phyloP scores from a whole-genome alignment of 352 stramenopile species.

The Blastocystis sp. region DNA sequence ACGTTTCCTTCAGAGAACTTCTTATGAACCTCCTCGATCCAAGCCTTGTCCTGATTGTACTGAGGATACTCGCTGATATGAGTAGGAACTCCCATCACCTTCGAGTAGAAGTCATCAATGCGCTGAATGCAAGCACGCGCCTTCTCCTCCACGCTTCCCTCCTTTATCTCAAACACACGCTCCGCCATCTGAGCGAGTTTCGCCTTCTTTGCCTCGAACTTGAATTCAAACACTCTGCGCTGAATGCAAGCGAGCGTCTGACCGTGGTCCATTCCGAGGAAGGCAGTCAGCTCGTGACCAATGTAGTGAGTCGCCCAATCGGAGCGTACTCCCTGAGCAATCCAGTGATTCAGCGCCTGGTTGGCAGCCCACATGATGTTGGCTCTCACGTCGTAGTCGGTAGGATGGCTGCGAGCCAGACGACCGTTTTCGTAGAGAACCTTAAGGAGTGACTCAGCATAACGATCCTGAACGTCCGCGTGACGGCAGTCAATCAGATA shows the following conservation, averaged over 20 bases:
- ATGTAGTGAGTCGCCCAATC: constrained; percentile 56
- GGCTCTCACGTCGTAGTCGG: constrained; percentile 2
- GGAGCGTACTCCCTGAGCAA: constrained; percentile 28
- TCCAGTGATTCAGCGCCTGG: constrained; percentile 53
- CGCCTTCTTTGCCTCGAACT: constrained; percentile 31
- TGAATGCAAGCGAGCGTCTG: constrained; percentile 54
- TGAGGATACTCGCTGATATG: constrained; percentile 38
- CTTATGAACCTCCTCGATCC: constrained; percentile 35
- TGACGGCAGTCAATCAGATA: constrained; percentile 19
- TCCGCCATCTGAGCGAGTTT: constrained; percentile 56
- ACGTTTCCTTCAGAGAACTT: neutral
- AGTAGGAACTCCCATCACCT: constrained; percentile 49
- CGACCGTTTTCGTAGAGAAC: constrained; percentile 38
- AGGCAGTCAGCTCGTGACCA: constrained; percentile 49
- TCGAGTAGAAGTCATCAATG: constrained; percentile 54
- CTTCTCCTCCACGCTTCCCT: constrained; percentile 49
- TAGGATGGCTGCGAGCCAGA: neutral
- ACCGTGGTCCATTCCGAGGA: constrained; percentile 29
- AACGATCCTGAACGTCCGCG: constrained; percentile 52
- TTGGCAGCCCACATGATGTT: constrained; percentile 57
- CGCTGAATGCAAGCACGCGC: neutral
- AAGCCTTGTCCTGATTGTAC: neutral
- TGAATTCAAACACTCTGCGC: constrained; percentile 11
- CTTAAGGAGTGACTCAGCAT: constrained; percentile 12
- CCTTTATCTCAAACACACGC: constrained; percentile 12